phyloP scores from a whole-genome alignment of 345 rosid genomes.

The Excoecaria cochinchinensis region DNA sequence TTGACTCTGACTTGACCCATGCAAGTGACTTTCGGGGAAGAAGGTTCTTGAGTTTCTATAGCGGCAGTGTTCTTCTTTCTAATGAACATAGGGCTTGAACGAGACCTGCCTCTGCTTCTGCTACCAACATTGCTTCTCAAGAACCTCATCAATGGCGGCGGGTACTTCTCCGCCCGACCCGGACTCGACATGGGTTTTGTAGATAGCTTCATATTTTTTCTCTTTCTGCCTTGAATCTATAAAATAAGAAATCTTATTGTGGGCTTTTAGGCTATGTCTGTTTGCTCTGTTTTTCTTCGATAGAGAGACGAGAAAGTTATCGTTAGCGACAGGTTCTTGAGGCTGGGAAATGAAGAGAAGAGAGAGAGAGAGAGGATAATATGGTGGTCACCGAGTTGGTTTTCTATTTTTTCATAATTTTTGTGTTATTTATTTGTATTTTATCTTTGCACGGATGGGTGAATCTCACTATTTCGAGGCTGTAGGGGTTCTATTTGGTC shows the following conservation, averaged over 20 bases:
- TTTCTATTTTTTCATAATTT: conserved; percentile 2
- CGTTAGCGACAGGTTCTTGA: background rate
- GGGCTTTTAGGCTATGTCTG: background rate
- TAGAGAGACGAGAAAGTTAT: background rate
- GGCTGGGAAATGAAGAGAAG: background rate
- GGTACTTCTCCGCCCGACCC: conserved; percentile 82
- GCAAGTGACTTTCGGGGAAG: conserved; percentile 96
- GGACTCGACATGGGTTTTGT: conserved; percentile 78
- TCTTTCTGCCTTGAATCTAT: background rate
- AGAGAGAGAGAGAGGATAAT: conserved; percentile 1
- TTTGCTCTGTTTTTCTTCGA: background rate
- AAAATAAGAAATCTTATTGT: too few species aligned
- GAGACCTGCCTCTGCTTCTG: conserved; percentile 72
- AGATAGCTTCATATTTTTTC: conserved; percentile 53
- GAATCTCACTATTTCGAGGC: conserved; percentile 24
- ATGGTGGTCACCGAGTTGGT: conserved; percentile 18
- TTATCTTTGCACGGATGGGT: conserved; percentile 42
- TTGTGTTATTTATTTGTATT: background rate
- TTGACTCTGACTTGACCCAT: conserved; percentile 90
- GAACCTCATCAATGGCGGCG: conserved; percentile 85
- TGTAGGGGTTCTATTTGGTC: conserved; percentile 37
- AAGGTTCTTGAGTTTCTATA: conserved; percentile 76
- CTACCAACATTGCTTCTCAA: conserved; percentile 64
- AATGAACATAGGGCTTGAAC: conserved; percentile 82
- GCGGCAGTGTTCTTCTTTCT: conserved; percentile 46